Percentiles rank a stretch among this genome's conserved stretches.
These are phyloP conservation scores for Grosmannia penicillata DNA, from an alignment of 2,329 filamentous ascomycete species.

Conservation along the genomic window DNA sequence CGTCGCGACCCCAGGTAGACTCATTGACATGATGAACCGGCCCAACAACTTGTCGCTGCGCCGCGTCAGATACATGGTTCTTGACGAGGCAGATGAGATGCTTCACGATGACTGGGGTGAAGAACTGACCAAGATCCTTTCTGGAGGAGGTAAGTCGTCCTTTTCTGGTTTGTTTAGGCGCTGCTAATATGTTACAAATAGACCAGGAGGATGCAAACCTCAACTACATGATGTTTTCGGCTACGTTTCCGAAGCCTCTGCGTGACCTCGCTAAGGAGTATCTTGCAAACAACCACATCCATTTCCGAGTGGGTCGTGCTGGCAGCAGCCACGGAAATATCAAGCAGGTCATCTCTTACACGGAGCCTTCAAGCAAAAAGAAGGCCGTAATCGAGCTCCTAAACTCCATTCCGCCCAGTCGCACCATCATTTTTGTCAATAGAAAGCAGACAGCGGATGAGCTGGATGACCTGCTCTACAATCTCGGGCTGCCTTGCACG, in stretches of 20 bases:
- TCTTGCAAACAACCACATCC: conserved; percentile 58
- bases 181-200: conserved; percentile 24
- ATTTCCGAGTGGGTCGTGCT: conserved; percentile 73
- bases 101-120: conserved; percentile 65
- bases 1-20: conserved; percentile 74
- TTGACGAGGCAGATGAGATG: conserved; percentile 95
- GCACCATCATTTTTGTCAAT: conserved; percentile 87
- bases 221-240: conserved; percentile 75
- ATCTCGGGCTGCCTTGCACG: conserved; percentile 63
- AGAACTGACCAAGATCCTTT: conserved; percentile 61
- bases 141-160: conserved; percentile 63
- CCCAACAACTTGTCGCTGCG: conserved; percentile 53
- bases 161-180: background rate
- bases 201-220: conserved; percentile 57
- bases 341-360: conserved; percentile 57
- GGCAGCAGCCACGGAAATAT: conserved; percentile 77
- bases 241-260: conserved; percentile 74
- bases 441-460: conserved; percentile 63
- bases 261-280: conserved; percentile 65
- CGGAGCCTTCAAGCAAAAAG: conserved; percentile 53
- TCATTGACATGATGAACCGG: conserved; percentile 69
- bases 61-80: conserved; percentile 65
- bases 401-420: conserved; percentile 50
- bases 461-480: conserved; percentile 78
- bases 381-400: conserved; percentile 59